A percentile compares a stretch with the other conserved stretches of the same genome.
Conservation (phyloP, 2,329 filamentous ascomycete genomes). For the Tolypocladium nubicola region DNA sequence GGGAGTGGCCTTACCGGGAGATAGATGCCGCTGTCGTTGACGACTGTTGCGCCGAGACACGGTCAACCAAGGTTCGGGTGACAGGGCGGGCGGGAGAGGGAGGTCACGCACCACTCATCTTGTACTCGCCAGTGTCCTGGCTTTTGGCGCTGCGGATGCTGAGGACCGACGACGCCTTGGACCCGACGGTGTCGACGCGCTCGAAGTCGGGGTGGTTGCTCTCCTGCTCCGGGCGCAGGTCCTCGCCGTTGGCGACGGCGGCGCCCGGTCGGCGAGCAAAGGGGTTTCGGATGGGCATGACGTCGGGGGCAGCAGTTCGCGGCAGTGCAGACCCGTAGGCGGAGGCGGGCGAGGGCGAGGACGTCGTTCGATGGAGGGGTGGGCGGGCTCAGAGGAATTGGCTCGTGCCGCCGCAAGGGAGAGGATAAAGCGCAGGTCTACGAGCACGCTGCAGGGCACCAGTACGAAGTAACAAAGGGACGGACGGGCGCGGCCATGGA, state of each 20-base stretch:
- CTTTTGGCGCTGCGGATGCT: constrained; percentile 51
- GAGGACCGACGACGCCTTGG: constrained; percentile 50
- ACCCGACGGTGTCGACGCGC: constrained; percentile 51
- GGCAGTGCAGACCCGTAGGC: background rate
- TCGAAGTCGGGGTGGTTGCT: constrained; percentile 36
- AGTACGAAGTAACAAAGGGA: background rate
- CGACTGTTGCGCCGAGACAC: constrained; percentile 46
- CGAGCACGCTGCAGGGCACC: background rate
- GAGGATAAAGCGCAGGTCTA: background rate
- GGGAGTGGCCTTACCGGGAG: constrained; percentile 56
- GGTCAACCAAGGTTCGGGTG: constrained; percentile 13
- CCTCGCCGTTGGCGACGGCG: constrained; percentile 40
- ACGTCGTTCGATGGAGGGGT: background rate
- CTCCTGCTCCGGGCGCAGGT: constrained; percentile 30
- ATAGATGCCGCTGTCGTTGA: constrained; percentile 92
- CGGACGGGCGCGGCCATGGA: background rate
- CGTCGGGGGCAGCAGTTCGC: constrained; percentile 5
- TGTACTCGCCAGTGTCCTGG: constrained; percentile 61
- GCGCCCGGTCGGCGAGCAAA: constrained; percentile 50
- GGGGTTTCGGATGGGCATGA: constrained; percentile 65
- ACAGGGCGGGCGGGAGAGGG: constrained; percentile 1
- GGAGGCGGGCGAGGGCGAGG: background rate
- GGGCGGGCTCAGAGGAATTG: background rate
- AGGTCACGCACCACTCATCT: constrained; percentile 59
- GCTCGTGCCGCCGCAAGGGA: background rate